Base-by-base conservation (phyloP, 2,329 filamentous ascomycete species). In the Claviceps sp. region DNA sequence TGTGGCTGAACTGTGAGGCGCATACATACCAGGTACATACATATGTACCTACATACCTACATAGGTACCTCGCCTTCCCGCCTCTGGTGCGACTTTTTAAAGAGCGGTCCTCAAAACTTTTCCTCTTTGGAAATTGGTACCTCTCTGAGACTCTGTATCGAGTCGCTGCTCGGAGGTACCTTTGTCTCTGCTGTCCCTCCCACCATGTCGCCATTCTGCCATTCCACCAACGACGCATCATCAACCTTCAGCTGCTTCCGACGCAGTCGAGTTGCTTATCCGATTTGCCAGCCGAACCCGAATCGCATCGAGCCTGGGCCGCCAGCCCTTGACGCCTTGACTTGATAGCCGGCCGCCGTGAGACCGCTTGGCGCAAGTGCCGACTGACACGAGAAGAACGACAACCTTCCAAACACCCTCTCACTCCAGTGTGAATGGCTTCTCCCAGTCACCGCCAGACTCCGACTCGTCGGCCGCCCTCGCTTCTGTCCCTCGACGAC, bases 401-500 rank as follows among this genome's bases (percentile, higher is more conserved):
- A 13, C 34, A 47, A 37, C 29, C n/a, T 17, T 14, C 29, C 14
- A 29, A 11, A 29, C 8, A 29, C 13, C 14, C 26, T 13, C 23
- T 6, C 47, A 2, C n/a, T 20, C 17, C 42, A 5, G 22, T 17
- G 34, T 36, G 11, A 49, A 67, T 66, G 61, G 63, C 56, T 51
- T 65, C 65, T n/a, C 59, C 63, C 17, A 57, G 56, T 51, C 57
- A 58, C 45, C 55, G 57, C n/a, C 50, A 56, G 48, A 61, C 59
- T 50, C 52, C 56, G 43, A 40, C 58, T 48, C 64, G 64, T 20
- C 60, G 62, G 47, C 62, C 63, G 22, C 63, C 63, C 16, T 68
- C 65, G 23, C 57, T 65, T 36, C 59, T 65, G 45, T 59, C 59
- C n/a, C 58, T 57, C 47, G 65, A 68, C 16, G 65, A 69, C 45